phyloP scores from a whole-genome alignment of 2,329 filamentous ascomycete genomes.

The Aspergillus melleus region DNA sequence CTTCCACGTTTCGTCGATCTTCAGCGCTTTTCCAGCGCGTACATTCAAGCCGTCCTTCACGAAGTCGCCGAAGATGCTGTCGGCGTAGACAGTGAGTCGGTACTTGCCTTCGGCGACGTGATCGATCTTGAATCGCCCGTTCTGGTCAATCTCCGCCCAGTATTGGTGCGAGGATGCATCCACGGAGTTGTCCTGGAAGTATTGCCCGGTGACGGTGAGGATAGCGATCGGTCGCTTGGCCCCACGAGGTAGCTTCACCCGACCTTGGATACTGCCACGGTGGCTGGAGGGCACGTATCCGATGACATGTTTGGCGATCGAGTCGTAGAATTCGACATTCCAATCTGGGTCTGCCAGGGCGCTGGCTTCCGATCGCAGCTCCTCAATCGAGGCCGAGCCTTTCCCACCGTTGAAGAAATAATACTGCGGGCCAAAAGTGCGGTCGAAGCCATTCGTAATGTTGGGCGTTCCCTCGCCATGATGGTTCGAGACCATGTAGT shows the following conservation, averaged over 20 bases:
- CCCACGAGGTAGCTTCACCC: conserved; percentile 53
- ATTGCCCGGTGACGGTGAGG: conserved; percentile 52
- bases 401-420: conserved; percentile 63
- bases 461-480: conserved; percentile 64
- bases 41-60: conserved; percentile 54
- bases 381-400: conserved; percentile 46
- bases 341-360: conserved; percentile 53
- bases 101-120: conserved; percentile 60
- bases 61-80: conserved; percentile 62
- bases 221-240: conserved; percentile 57
- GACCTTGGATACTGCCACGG: conserved; percentile 53
- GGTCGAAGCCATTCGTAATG: conserved; percentile 64
- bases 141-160: conserved; percentile 55
- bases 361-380: conserved; percentile 56
- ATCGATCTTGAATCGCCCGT: conserved; percentile 54
- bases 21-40: conserved; percentile 42
- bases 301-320: conserved; percentile 59
- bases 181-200: conserved; percentile 61
- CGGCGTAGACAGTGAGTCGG: conserved; percentile 63
- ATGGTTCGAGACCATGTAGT: conserved; percentile 65
- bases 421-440: conserved; percentile 65
- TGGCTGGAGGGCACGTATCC: conserved; percentile 57
- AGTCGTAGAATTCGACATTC: conserved; percentile 64
- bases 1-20: conserved; percentile 47
- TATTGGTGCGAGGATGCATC: conserved; percentile 61